phyloP scores from a whole-genome alignment of 2,329 filamentous ascomycete genomes.

The Aspergillus pseudonomiae region DNA sequence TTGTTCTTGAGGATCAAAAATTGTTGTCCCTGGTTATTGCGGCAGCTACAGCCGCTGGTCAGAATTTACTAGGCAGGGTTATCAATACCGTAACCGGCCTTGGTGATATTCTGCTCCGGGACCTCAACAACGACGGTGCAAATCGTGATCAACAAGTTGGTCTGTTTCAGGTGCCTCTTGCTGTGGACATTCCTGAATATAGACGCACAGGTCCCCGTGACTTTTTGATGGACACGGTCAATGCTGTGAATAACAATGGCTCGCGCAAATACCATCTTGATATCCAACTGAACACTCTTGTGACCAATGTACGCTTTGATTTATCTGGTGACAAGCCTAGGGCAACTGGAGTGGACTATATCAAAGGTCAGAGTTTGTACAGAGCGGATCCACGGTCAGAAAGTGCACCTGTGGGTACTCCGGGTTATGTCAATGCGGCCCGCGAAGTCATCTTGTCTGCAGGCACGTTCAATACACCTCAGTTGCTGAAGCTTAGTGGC shows the following conservation, averaged over 20 bases:
- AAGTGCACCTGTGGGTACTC: slow-evolving; percentile 30
- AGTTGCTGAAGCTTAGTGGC: slow-evolving; percentile 64
- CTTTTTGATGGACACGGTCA: slow-evolving; percentile 56
- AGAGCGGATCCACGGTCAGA: slow-evolving; percentile 45
- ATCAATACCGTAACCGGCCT: slow-evolving; percentile 49
- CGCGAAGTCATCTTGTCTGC: slow-evolving; percentile 48
- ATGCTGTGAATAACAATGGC: slow-evolving; percentile 54
- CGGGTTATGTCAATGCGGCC: slow-evolving; percentile 30
- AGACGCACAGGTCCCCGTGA: slow-evolving; percentile 60
- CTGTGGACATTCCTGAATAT: slow-evolving; percentile 50
- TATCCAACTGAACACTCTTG: slow-evolving; percentile 51
- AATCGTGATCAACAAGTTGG: slow-evolving; percentile 51
- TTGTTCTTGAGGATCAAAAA: slow-evolving; percentile 57
- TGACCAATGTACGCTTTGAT: slow-evolving; percentile 50
- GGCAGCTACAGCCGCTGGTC: slow-evolving; percentile 56
- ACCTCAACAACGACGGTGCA: slow-evolving; percentile 54
- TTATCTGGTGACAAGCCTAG: slow-evolving; percentile 38
- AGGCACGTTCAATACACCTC: slow-evolving; percentile 65
- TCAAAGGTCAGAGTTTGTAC: slow-evolving; percentile 51
- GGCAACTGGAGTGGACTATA: slow-evolving; percentile 52
- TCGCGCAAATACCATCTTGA: slow-evolving; percentile 59
- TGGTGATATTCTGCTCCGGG: slow-evolving; percentile 49
- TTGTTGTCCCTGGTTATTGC: slow-evolving; percentile 57
- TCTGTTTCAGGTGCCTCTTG: slow-evolving; percentile 63
- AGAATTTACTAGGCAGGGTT: slow-evolving; percentile 41